These are phyloP conservation scores for Cubamyces sp. DNA, from an alignment of 768 basidiomycete genomes.

Conservation along the genomic window DNA sequence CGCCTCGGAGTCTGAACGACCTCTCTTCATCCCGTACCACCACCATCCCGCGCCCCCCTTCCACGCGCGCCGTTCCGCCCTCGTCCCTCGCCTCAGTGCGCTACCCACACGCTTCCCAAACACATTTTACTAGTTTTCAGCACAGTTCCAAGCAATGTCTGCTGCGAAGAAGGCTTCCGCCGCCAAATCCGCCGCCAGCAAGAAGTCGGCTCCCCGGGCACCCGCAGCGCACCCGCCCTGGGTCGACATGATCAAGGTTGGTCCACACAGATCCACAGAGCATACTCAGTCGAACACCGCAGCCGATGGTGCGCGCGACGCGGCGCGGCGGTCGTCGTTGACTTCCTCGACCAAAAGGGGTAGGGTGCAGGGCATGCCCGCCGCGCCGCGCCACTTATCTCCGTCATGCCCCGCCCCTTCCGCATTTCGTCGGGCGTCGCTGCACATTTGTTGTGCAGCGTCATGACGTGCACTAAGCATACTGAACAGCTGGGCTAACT, in stretches of 20 bases:
- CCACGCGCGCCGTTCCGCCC: conserved; percentile 27
- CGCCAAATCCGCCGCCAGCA: conserved; percentile 50
- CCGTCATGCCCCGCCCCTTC: conserved; percentile 25
- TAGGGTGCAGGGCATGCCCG: conserved; percentile 45
- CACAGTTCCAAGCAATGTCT: conserved; percentile 43
- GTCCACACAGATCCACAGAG: conserved; percentile 13
- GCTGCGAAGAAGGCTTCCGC: conserved; percentile 43
- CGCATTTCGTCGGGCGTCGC: conserved; percentile 24
- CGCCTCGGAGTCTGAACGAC: conserved; percentile 40
- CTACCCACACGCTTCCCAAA: conserved; percentile 23
- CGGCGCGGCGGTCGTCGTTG: conserved; percentile 12
- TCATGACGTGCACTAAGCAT: background rate
- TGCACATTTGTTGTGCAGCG: background rate
- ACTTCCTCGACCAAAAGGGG: conserved; percentile 41
- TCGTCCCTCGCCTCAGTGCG: conserved; percentile 26
- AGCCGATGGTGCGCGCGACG: conserved; percentile 2
- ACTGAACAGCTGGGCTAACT: background rate
- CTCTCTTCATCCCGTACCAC: conserved; percentile 47
- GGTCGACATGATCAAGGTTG: conserved; percentile 83
- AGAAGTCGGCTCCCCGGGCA: conserved; percentile 49
- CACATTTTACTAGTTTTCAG: conserved; percentile 30
- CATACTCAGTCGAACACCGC: background rate
- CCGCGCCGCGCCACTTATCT: conserved; percentile 34
- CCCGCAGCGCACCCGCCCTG: conserved; percentile 57
- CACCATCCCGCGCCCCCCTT: conserved; percentile 44